Percentiles rank a stretch among this genome's conserved stretches.
Conservation (phyloP, 2,329 filamentous ascomycete genomes). For the Colletotrichum nymphaeae region DNA sequence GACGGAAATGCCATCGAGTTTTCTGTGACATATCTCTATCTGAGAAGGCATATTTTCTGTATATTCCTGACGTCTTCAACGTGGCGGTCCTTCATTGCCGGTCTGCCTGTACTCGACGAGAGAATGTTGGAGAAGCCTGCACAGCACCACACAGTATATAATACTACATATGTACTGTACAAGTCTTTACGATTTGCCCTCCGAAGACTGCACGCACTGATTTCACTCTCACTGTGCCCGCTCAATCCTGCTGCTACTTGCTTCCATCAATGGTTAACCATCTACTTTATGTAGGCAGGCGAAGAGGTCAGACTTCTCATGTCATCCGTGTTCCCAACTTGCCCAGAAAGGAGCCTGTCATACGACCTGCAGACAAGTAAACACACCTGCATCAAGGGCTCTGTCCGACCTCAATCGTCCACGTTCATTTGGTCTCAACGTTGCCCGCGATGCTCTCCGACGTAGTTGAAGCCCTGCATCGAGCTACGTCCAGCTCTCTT, state of each 20-base stretch:
- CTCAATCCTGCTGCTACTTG: no score
- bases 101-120: background rate
- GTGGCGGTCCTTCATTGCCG: background rate
- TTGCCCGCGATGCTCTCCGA: background rate
- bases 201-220: no score
- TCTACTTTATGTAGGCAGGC: background rate
- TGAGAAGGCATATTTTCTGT: background rate
- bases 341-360: background rate
- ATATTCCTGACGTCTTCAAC: background rate
- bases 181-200: no score
- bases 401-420: background rate
- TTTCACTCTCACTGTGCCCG: no score
- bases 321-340: background rate
- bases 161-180: background rate
- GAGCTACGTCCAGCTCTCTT: background rate
- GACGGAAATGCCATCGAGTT: background rate
- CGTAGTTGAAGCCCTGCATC: background rate
- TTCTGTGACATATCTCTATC: background rate
- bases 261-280: background rate
- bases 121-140: background rate
- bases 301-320: background rate
- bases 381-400: no score
- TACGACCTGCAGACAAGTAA: background rate
- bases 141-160: background rate
- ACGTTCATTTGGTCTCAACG: background rate